A percentile compares a stretch with the other conserved stretches of the same genome.
Evolutionary conservation across 257 asterid genomes (phyloP).

Genomic region (Fraxinus excelsior): DNA sequence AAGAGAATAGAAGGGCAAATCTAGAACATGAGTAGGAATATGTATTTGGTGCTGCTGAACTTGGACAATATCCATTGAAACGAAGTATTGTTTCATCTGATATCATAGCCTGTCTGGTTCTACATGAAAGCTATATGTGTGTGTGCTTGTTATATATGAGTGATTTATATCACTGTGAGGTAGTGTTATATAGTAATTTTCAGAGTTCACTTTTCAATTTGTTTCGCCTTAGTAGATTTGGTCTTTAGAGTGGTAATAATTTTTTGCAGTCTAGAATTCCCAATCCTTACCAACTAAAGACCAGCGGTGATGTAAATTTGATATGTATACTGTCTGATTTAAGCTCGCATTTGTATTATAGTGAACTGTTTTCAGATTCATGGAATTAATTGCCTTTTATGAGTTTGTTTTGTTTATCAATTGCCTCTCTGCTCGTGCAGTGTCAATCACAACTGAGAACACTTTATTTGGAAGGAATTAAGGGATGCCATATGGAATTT

Average conservation of each 20-base stretch:
- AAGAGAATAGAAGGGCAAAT: neutral
- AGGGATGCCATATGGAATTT: constrained; percentile 91
- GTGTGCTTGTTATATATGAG: neutral
- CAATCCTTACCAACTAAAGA: neutral
- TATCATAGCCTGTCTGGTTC: neutral
- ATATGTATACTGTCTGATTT: neutral
- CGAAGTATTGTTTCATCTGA: neutral
- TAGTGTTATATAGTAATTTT: neutral
- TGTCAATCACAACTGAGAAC: constrained; percentile 95
- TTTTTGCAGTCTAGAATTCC: neutral
- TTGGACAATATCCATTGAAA: neutral
- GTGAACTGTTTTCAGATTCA: constrained; percentile 1
- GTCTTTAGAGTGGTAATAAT: neutral
- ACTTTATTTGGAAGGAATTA: constrained; percentile 91
- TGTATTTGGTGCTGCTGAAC: neutral
- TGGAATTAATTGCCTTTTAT: neutral
- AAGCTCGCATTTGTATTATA: neutral
- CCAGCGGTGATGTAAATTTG: neutral
- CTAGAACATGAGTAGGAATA: neutral
- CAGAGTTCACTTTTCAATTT: neutral
- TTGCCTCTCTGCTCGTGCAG: constrained; percentile 54
- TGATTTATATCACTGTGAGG: neutral
- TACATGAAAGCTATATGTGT: neutral
- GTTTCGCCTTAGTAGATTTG: neutral
- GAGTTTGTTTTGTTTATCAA: constrained; percentile 24